A percentile compares a stretch with the other conserved stretches of the same genome.
phyloP scores from a whole-genome alignment of 108 stramenopile genomes.

The Skeletonema potamos region DNA sequence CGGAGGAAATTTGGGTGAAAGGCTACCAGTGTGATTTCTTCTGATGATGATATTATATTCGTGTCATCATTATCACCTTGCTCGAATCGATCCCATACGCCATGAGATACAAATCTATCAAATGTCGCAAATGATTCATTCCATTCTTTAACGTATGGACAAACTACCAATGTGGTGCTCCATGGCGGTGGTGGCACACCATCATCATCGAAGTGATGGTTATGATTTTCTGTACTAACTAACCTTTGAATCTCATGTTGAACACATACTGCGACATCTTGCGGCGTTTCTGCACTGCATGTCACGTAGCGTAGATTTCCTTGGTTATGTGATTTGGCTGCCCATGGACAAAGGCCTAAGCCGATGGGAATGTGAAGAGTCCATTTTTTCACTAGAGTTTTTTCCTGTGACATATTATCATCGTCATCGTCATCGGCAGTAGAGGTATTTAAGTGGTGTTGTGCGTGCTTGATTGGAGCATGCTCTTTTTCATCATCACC shows the following conservation, averaged over 20 bases:
- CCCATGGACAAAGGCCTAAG: slow-evolving; percentile 18
- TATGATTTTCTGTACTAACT: too few relatives aligned
- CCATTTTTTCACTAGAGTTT: neutral
- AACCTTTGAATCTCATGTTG: neutral
- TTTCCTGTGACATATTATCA: neutral
- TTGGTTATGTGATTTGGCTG: neutral
- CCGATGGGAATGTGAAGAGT: slow-evolving; percentile 8
- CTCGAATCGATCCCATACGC: neutral
- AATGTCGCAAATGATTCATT: slow-evolving; percentile 29
- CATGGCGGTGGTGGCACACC: slow-evolving; percentile 15
- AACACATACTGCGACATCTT: neutral
- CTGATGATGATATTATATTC: neutral
- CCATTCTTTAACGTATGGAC: slow-evolving; percentile 45
- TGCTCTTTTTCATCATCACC: neutral
- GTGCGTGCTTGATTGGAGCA: neutral
- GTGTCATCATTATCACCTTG: too few relatives aligned
- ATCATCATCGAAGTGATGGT: too few relatives aligned
- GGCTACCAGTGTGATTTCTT: slow-evolving; percentile 48
- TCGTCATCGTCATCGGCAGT: neutral
- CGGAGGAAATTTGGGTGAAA: slow-evolving; percentile 54
- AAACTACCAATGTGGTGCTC: slow-evolving; percentile 45
- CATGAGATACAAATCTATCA: slow-evolving; percentile 34
- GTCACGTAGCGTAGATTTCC: neutral
- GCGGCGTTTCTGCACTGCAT: neutral
- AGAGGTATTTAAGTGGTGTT: neutral